Percentiles rank a stretch among this genome's conserved stretches.
Conservation (phyloP, 1,284 basidiomycete genomes). For the Veloboletus limbatus region DNA sequence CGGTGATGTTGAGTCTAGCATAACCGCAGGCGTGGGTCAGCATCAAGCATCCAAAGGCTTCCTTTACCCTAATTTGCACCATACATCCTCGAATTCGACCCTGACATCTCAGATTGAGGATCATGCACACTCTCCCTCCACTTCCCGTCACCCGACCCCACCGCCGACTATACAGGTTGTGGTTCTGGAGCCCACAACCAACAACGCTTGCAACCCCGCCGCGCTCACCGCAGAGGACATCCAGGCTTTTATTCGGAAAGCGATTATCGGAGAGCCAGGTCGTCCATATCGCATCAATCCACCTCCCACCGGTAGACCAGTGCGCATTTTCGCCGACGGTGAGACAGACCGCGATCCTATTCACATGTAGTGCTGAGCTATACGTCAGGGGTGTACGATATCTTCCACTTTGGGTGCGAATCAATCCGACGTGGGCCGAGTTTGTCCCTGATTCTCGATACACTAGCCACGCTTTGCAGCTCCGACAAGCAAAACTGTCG, state of each 20-base stretch:
- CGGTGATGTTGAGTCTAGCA: slow-evolving; percentile 82
- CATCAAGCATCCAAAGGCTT: slow-evolving; percentile 33
- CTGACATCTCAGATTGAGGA: slow-evolving; percentile 46
- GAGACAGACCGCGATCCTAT: slow-evolving; percentile 18
- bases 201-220: slow-evolving; percentile 60
- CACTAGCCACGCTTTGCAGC: slow-evolving; percentile 82
- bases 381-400: slow-evolving; percentile 79
- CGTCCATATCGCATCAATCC: slow-evolving; percentile 82
- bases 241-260: slow-evolving; percentile 60
- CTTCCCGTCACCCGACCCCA: slow-evolving; percentile 27
- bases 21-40: slow-evolving; percentile 51
- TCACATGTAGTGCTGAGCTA: slow-evolving; percentile 15
- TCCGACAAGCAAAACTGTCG: slow-evolving; percentile 92
- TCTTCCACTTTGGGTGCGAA: slow-evolving; percentile 89
- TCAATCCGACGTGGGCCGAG: neutral
- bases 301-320: slow-evolving; percentile 77
- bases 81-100: slow-evolving; percentile 50
- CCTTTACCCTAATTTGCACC: slow-evolving; percentile 35
- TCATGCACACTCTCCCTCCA: slow-evolving; percentile 28
- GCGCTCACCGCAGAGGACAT: slow-evolving; percentile 70
- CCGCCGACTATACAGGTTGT: slow-evolving; percentile 17
- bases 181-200: slow-evolving; percentile 42
- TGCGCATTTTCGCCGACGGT: slow-evolving; percentile 95
- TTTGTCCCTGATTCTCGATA: slow-evolving; percentile 15
- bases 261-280: slow-evolving; percentile 60